Evolutionary conservation across 2,329 filamentous ascomycete species (phyloP), one percentile per base, ranked within the genome.

Genomic region (Xylaria polymorpha): DNA sequence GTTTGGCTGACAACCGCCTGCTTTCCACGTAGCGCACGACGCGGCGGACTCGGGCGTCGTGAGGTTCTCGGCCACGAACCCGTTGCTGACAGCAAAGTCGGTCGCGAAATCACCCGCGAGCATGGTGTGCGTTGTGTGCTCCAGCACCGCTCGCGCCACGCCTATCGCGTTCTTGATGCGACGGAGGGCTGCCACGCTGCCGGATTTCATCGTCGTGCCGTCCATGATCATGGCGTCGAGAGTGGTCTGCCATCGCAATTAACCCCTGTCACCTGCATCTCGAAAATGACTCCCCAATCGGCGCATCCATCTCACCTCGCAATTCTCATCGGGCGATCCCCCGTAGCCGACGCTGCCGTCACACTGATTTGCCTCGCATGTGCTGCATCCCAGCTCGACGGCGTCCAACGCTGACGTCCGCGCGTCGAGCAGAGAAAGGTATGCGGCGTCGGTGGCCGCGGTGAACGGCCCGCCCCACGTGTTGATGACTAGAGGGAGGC

Each of bases 191-290:
- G 85, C 86, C 5, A 88, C 86, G 5, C 85, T 85, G 50, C 86
- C 86, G 0, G 82, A 81, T 18, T 86, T 85, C 79, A 88, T 81
- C n/a, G 80, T 85, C 0, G 76, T 77, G 35, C 86, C 86, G 74
- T 88, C 86, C 83, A 88, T 87, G 76, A 88, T 82, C 80, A 88
- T 81, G n/a, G 86, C 86, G 76, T 88, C 86, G 15, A 88, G 84
- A 0, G 86, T 87, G 3, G 86, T 88, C 78, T 77, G 43, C 12
- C 7, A 14, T 9, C 10, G 43, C 22, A 2, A 22, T 67, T 22
- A 66, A 58, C 18, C 20, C 37, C 14, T 25, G 22, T 18, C 18
- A n/a, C 12, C 14, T 58, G 15, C 18, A 50, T 61, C 41, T 59
- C 8, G 22, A n/a, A n/a, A n/a, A 25, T 3, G 3, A 7, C 10